phyloP scores from a whole-genome alignment of 2,329 filamentous ascomycete species.

The Scleromitrula shiraiana region DNA sequence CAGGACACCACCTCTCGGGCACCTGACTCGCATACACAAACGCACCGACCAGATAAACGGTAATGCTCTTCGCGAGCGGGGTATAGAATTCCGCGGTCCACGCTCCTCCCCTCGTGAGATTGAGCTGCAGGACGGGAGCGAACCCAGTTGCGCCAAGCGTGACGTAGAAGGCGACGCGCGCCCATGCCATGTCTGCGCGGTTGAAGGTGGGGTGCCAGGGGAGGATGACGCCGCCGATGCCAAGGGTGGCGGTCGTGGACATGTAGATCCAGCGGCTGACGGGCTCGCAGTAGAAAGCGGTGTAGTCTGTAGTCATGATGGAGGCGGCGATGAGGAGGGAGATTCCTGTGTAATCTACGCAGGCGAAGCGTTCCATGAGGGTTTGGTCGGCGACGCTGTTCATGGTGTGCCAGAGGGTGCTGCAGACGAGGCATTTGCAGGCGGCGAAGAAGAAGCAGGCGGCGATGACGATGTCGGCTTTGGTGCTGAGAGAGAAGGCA shows the following conservation, averaged over 20 bases:
- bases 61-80: slow-evolving; percentile 73
- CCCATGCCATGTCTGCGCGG: slow-evolving; percentile 83
- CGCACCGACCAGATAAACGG: slow-evolving; percentile 80
- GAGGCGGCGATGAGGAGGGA: slow-evolving; percentile 89
- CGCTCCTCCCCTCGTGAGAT: slow-evolving; percentile 63
- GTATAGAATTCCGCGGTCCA: slow-evolving; percentile 89
- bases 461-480: slow-evolving; percentile 82
- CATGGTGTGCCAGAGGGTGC: slow-evolving; percentile 97
- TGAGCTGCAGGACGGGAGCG: slow-evolving; percentile 78
- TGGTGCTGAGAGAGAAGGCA: slow-evolving; percentile 81
- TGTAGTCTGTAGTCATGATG: slow-evolving; percentile 98
- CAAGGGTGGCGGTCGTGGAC: slow-evolving; percentile 68
- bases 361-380: slow-evolving; percentile 90
- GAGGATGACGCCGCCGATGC: slow-evolving; percentile 78
- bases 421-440: slow-evolving; percentile 90
- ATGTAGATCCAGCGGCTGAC: slow-evolving; percentile 82
- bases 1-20: slow-evolving; percentile 87
- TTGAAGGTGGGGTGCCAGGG: slow-evolving; percentile 98
- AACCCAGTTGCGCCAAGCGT: slow-evolving; percentile 82
- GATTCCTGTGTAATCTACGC: slow-evolving; percentile 97
- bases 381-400: slow-evolving; percentile 87
- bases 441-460: slow-evolving; percentile 95
- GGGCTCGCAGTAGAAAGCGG: slow-evolving; percentile 96
- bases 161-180: slow-evolving; percentile 85
- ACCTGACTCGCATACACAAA: slow-evolving; percentile 85